Evolutionary conservation across 73 alveolate genomes (phyloP).

Genomic region (Symbiodinium natans): DNA sequence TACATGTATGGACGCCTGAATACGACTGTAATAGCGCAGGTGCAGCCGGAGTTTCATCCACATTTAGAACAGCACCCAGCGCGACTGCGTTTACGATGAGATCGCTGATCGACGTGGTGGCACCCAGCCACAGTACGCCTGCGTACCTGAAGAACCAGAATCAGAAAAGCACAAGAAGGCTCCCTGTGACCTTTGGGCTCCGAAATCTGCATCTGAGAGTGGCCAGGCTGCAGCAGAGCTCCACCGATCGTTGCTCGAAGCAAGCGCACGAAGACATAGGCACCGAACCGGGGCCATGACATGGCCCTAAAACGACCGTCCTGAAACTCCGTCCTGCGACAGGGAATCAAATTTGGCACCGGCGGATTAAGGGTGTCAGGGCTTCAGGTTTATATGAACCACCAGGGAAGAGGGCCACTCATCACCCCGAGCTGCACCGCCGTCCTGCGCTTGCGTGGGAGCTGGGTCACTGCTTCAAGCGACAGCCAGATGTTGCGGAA

Average conservation of each 20-base stretch:
- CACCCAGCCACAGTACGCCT: constrained; percentile 48
- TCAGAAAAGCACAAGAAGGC: neutral
- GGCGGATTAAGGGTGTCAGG: no score
- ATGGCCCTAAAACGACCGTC: constrained; percentile 29
- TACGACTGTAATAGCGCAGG: no score
- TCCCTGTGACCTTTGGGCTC: neutral
- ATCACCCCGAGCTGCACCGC: no score
- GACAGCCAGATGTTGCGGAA: constrained; percentile 62
- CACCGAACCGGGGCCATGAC: constrained; percentile 15
- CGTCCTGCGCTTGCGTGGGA: constrained; percentile 30
- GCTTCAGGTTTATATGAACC: no score
- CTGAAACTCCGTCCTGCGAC: neutral
- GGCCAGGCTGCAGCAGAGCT: neutral
- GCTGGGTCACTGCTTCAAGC: constrained; percentile 47
- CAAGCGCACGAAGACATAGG: constrained; percentile 16
- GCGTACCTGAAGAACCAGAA: neutral
- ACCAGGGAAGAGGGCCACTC: no score
- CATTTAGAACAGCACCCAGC: constrained; percentile 37
- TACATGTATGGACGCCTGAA: no score
- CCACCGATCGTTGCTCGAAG: constrained; percentile 19
- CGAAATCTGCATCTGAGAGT: neutral
- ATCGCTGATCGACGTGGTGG: constrained; percentile 38
- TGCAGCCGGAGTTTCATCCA: constrained; percentile 25
- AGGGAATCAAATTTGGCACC: neutral
- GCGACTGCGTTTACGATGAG: constrained; percentile 58